Evolutionary conservation across 192 early-diverging fungal genomes (phyloP).

Genomic region (Rhizoclosmatium globosum): DNA sequence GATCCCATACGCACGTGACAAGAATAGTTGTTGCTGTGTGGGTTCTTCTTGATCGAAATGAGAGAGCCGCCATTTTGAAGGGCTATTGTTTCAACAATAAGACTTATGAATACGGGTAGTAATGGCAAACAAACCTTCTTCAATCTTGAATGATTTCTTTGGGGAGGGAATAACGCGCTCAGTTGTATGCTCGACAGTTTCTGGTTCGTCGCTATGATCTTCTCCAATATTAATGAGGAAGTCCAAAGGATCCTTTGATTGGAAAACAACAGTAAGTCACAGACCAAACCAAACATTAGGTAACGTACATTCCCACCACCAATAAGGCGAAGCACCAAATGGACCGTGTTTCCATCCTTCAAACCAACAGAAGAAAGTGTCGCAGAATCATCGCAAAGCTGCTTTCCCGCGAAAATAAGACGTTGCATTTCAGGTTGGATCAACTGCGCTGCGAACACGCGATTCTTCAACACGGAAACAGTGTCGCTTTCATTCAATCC

Average conservation of each 20-base stretch:
- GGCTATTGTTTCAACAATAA: too few species aligned
- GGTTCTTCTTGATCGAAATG: too few species aligned
- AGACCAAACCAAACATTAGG: background rate
- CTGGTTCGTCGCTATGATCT: background rate
- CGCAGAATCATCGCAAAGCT: constrained; percentile 89
- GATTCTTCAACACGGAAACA: background rate
- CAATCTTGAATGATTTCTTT: background rate
- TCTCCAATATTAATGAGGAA: background rate
- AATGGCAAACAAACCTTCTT: background rate
- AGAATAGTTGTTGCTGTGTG: too few species aligned
- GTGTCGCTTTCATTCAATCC: constrained; percentile 82
- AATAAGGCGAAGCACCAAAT: constrained; percentile 97
- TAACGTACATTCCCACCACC: constrained; percentile 63
- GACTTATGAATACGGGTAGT: too few species aligned
- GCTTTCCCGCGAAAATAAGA: constrained; percentile 98
- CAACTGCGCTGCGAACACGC: constrained; percentile 55
- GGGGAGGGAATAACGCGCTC: background rate
- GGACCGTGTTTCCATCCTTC: constrained; percentile 97
- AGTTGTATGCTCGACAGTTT: background rate
- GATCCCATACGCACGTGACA: too few species aligned
- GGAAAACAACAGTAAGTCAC: background rate
- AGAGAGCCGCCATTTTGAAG: too few species aligned
- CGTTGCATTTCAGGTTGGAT: constrained; percentile 99
- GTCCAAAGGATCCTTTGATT: background rate
- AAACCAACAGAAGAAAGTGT: constrained; percentile 98